Base-by-base conservation (phyloP, 2,329 filamentous ascomycete genomes). In the Dryadomyces quercus-mongolicae region DNA sequence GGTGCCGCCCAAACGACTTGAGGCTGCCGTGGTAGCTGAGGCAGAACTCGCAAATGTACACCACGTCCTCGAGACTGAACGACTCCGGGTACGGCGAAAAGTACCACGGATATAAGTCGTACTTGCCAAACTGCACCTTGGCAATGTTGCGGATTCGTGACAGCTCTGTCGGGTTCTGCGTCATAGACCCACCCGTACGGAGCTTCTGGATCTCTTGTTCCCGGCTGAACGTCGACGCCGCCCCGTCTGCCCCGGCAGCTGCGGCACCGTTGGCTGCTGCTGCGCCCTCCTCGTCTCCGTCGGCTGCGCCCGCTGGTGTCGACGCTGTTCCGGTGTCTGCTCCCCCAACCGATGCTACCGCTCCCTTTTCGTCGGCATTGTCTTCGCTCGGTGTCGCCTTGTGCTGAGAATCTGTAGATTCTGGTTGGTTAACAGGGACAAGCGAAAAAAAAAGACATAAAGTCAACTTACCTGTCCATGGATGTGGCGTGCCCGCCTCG, bases 31-130 rank as follows among this genome's bases (percentile, higher is more conserved):
- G 96, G 70, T 98, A 98, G 60, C 81, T 85, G 22, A 98, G 77
- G 64, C 93, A 98, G 70, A 96, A 96, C 68, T 98, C 94, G 77
- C 94, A 96, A 62, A 98, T 92, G 71, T 87, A 96, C 60, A 97
- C 88, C 59, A 93, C 78, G 61, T 98, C 93, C 61, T 86, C 86
- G 61, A 93, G 86, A 21, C 85, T 85, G 66, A 95, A 97, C 2
- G 84, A 76, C 64, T 94, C 86, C 0, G 93, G 93, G 63, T 98
- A 98, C 0, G 93, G 93, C 5, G 90, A 95, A 72, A 98, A 98
- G 69, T 98, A 98, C 93, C 93, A 98, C 0, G 93, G 93, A 66
- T 95, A 94, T 46, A 98, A 81, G 63, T 96, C 89, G 66, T 84
- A 86, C 62, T 85, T 83, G 47, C 93, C 94, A 75, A 98, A 97